Base-by-base conservation (phyloP, 148 eudicot genomes). In the Spergularia marina region DNA sequence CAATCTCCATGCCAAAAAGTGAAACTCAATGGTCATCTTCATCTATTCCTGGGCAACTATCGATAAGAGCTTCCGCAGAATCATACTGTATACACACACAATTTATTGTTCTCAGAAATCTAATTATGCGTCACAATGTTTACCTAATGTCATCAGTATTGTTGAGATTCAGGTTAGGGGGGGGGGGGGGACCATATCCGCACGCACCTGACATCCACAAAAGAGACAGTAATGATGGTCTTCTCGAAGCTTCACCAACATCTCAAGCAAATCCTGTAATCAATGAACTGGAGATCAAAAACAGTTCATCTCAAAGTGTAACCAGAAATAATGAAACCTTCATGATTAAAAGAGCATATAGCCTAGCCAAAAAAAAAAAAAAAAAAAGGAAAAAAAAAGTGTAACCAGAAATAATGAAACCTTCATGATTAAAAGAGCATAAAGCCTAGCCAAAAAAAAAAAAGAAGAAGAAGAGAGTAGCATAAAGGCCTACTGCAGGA, bases 161-260 rank as follows among this genome's bases (percentile, higher is more conserved):
- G 10, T 65, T 52, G 66, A 9, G n/a, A 10, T 62, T 41, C 23
- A n/a, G n/a, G n/a, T n/a, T n/a, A n/a, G 30, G 71, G 56, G 12
- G 20, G 51, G 52, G 17, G 17, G 21, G 39, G 10, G 14, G 14
- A 60, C 72, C 25, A 21, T n/a, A 70, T 65, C n/a, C 82, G 41
- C 86, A 41, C 55, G 25, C 25, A 91, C 98, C 91, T 86, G 89
- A 77, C 88, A 94, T 71, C 98, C 98, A 74, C 98, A 91, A 78
- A 94, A 94, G 78, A 94, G 98, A 82, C 98, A 94, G 82, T 94
- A 94, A 34, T 55, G 77, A 81, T 86, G 86, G 71, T 90, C 97
- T 60, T 89, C 92, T 85, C 98, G 86, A 69, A 94, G 89, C 81
- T 84, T 88, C 88, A 80, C 65, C 84, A 91, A 82, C 73, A 91